Conservation (phyloP, 768 basidiomycete genomes). For the Scleroderma citrinum region DNA sequence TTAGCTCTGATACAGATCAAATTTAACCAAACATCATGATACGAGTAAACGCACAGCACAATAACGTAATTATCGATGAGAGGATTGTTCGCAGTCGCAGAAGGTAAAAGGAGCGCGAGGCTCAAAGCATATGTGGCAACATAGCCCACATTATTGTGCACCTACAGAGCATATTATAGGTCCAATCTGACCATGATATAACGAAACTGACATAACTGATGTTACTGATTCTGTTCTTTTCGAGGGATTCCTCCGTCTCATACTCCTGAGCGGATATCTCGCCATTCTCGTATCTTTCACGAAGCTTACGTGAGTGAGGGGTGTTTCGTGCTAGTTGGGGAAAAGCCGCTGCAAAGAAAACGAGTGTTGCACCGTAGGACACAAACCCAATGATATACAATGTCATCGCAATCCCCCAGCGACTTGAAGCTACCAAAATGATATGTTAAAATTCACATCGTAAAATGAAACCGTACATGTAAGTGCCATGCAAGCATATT, state of each 20-base stretch:
- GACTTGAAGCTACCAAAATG: conserved; percentile 43
- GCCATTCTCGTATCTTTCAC: conserved; percentile 51
- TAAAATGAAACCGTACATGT: conserved; percentile 42
- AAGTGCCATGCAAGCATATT: conserved; percentile 71
- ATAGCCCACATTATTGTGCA: conserved; percentile 73
- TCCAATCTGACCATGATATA: neutral
- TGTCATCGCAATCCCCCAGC: conserved; percentile 74
- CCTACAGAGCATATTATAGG: conserved; percentile 33
- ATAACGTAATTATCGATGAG: conserved; percentile 72
- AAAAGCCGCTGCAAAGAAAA: conserved; percentile 75
- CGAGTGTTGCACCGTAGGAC: conserved; percentile 72
- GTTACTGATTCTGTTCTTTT: conserved; percentile 83
- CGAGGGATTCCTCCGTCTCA: conserved; percentile 68
- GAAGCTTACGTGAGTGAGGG: conserved; percentile 47
- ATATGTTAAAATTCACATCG: neutral
- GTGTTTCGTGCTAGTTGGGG: conserved; percentile 81
- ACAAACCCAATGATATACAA: conserved; percentile 78
- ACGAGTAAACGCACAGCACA: conserved; percentile 52
- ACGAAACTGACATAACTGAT: conserved; percentile 61
- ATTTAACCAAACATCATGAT: too few species aligned
- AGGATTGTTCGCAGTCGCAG: conserved; percentile 37
- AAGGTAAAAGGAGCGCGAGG: conserved; percentile 62
- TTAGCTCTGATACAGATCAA: conserved; percentile 46
- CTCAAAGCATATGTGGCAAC: conserved; percentile 60
- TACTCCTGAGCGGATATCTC: conserved; percentile 58